Conservation (phyloP, 345 rosid species). For the Ceriops tagal region DNA sequence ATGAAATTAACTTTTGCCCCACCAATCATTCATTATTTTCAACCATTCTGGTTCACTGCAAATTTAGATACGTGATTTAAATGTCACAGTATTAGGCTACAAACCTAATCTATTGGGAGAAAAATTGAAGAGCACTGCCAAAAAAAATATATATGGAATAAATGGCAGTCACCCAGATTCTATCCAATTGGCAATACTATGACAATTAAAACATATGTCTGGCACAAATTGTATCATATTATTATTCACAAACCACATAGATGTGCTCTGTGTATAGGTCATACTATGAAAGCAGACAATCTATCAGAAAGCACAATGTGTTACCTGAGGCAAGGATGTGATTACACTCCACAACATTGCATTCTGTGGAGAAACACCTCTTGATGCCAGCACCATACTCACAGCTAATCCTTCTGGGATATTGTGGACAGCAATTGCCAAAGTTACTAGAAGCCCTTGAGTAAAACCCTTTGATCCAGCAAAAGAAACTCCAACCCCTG, state of each 20-base stretch:
- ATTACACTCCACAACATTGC: constrained; percentile 99
- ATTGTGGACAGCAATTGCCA: constrained; percentile 98
- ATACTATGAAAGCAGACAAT: not conserved
- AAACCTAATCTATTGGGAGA: too few relatives aligned
- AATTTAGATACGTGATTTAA: too few relatives aligned
- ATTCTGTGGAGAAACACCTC: constrained; percentile 98
- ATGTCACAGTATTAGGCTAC: too few relatives aligned
- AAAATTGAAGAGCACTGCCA: too few relatives aligned
- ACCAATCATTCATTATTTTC: too few relatives aligned
- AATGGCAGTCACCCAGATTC: too few relatives aligned
- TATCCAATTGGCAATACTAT: too few relatives aligned
- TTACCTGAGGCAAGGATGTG: constrained; percentile 97
- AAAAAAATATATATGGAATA: too few relatives aligned
- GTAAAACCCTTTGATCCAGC: constrained; percentile 96
- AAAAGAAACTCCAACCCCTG: constrained; percentile 99
- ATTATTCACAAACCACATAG: not conserved
- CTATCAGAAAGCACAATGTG: not conserved
- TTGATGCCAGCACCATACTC: constrained; percentile 97
- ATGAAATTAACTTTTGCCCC: too few relatives aligned
- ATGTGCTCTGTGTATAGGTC: not conserved
- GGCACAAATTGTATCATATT: too few relatives aligned
- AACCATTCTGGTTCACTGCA: too few relatives aligned
- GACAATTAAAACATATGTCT: too few relatives aligned
- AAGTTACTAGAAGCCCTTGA: constrained; percentile 95
- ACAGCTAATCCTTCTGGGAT: constrained; percentile 98